A percentile compares a stretch with the other conserved stretches of the same genome.
phyloP scores from a whole-genome alignment of 495 filamentous ascomycete species.

The Viridothelium virens region DNA sequence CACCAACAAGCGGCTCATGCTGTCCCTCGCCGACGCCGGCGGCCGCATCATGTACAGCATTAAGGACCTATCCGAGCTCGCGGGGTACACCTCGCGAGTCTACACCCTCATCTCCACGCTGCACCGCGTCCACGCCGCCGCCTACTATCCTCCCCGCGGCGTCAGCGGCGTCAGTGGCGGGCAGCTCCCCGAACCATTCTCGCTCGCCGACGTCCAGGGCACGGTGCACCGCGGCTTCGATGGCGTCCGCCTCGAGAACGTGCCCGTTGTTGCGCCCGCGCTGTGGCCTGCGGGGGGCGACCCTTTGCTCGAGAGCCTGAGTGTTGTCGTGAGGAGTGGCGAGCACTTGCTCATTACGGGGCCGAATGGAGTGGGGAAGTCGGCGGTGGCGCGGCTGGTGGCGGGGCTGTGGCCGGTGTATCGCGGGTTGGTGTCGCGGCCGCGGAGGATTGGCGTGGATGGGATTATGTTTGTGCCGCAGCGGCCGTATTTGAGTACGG shows the following conservation, averaged over 20 bases:
- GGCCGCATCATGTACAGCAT: slow-evolving; percentile 99
- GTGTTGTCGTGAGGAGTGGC: slow-evolving; percentile 77
- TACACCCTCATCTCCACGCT: slow-evolving; percentile 92
- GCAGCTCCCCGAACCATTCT: slow-evolving; percentile 62
- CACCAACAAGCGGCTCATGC: slow-evolving; percentile 97
- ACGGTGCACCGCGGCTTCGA: slow-evolving; percentile 91
- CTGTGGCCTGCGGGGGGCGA: slow-evolving; percentile 82
- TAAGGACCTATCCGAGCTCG: slow-evolving; percentile 94
- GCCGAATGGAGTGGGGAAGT: slow-evolving; percentile 92
- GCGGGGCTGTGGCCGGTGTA: slow-evolving; percentile 97
- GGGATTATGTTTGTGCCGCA: slow-evolving; percentile 99
- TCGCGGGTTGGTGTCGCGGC: slow-evolving; percentile 79
- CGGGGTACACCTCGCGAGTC: slow-evolving; percentile 89
- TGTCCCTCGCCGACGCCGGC: slow-evolving; percentile 92
- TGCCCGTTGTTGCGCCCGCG: slow-evolving; percentile 81
- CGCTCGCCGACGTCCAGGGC: slow-evolving; percentile 82
- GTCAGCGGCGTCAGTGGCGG: slow-evolving; percentile 22
- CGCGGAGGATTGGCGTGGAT: slow-evolving; percentile 69
- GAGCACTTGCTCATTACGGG: slow-evolving; percentile 94
- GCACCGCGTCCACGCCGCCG: slow-evolving; percentile 83
- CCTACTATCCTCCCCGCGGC: slow-evolving; percentile 64
- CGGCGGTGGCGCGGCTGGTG: slow-evolving; percentile 77
- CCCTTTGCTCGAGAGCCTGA: slow-evolving; percentile 79
- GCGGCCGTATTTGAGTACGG: slow-evolving; percentile 83
- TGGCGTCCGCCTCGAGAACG: slow-evolving; percentile 85